Base-by-base conservation (phyloP, 176 grass and related monocot genomes). In the Paspalum vaginatum region DNA sequence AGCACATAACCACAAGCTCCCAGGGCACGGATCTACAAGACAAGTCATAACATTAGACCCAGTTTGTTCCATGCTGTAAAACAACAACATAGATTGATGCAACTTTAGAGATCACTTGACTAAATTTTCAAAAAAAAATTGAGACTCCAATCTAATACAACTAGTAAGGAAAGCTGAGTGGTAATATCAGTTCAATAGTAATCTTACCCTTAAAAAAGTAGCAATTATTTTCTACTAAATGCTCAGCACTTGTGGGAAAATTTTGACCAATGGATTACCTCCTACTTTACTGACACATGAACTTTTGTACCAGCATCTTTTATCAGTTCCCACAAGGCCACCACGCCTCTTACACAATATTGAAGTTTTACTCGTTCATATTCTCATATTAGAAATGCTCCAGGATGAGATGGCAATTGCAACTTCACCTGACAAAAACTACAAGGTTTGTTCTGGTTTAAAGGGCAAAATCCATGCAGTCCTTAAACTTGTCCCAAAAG, bases 1-100 rank as follows among this genome's bases (percentile, higher is more conserved):
- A 98, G 89, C 74, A 98, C 95, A 60, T 94, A 98, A 55, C 95
- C 95, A 43, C 89, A 85, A 75, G 89, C 91, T 87, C 95, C 95
- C 64, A 89, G 15, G 25, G 90, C 90, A 71, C 92, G 92, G 61
- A 57, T 80, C 90, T 98, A 86, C 57, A 86, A 54, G 77, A 64
- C 11, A 70, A 87, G 70, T 44, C 57, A 50, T 17, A 37, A 65
- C 17, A 5, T 70, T 68, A 83, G 27, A 79, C 81, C 82, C 50
- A 77, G 70, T 48, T 70, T 81, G 52, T 42, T 43, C 25, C 63
- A 69, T 42, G 13, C 46, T 74, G 16, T 72, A 17, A 74, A 65
- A 67, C 5, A 66, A 37, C n/a, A 17, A 25, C 49, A 88, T 6
- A 74, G 4, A 68, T 37, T 0, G n/a, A 62, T 32, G 39, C 61